Evolutionary conservation across 1,284 basidiomycete species (phyloP).

Genomic region (Bjerkandera adusta): DNA sequence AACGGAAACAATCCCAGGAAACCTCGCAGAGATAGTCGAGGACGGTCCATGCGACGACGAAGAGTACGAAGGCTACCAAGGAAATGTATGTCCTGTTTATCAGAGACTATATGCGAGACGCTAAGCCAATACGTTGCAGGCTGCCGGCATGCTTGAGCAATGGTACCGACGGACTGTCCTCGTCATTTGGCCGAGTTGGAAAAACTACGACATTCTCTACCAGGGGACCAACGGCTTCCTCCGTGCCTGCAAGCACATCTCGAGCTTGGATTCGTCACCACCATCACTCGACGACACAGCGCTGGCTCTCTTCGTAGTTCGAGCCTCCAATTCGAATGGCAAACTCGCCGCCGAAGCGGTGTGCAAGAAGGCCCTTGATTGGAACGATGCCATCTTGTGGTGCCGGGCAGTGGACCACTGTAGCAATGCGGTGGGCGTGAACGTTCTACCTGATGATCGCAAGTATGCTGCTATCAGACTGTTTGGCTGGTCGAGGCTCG

Average conservation of each 20-base stretch:
- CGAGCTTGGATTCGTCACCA: neutral
- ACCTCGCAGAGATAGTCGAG: slow-evolving; percentile 29
- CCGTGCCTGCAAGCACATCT: slow-evolving; percentile 14
- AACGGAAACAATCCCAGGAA: slow-evolving; percentile 31
- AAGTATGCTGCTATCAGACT: neutral
- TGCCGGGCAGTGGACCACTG: neutral
- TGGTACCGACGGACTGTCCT: slow-evolving; percentile 42
- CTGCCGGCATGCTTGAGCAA: slow-evolving; percentile 15
- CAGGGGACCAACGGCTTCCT: slow-evolving; percentile 6
- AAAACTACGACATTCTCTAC: slow-evolving; percentile 25
- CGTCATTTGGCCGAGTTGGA: slow-evolving; percentile 34
- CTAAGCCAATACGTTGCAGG: slow-evolving; percentile 15
- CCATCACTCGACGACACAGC: too few species aligned
- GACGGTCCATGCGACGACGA: slow-evolving; percentile 34
- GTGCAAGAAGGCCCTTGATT: neutral
- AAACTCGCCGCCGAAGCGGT: neutral
- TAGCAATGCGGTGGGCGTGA: neutral
- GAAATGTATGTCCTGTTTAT: slow-evolving; percentile 35
- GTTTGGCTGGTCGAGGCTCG: slow-evolving; percentile 5
- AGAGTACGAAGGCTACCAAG: slow-evolving; percentile 35
- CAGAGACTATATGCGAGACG: too few species aligned
- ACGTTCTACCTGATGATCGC: neutral
- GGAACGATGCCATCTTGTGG: slow-evolving; percentile 8
- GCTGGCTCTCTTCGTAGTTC: too few species aligned
- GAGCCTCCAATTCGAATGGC: too few species aligned